Base-by-base conservation (phyloP, 2,329 filamentous ascomycete species). In the Sclerotinia nivalis region DNA sequence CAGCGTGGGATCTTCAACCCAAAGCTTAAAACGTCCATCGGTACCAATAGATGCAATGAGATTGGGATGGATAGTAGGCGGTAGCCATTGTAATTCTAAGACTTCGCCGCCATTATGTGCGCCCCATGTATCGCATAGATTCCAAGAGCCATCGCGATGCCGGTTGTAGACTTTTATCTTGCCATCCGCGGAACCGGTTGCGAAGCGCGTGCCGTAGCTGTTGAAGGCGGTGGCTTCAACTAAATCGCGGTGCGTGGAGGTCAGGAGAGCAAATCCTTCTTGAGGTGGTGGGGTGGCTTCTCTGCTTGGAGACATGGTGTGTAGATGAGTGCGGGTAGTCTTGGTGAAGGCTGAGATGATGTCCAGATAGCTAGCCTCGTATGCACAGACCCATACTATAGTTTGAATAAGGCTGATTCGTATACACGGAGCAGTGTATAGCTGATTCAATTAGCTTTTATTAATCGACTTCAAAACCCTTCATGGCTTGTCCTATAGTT, bases 31-130 rank as follows among this genome's bases (percentile, higher is more conserved):
- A 79, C 90, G 90, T 77, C 95, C 93, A 76, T 97, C 95, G 77
- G 95, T 91, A 72, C 92, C 93, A 71, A 97, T 91, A 68, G 92
- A 97, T 69, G 91, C 94, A 75, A 98, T 84, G 76, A 97, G 88
- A 78, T 96, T 89, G 50, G 88, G 93, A 74, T 96, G 96, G 71
- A 96, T 89, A 73, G 92, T 95, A 0, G 93, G 92, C 0, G 93
- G 93, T 70, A 97, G 92, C 94, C 95, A 98, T 84, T 96, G 93
- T 68, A 97, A 92, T 85, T 97, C 93, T 71, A 93, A 85, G 72
- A 98, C 91, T 81, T 97, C 93, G 64, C 93, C 93, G 65, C 93
- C 93, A 78, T 93, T 91, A 79, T 98, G 95, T 25, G 93, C 95
- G 61, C 87, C 89, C 93, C 94, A 97, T 69, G 88, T 93, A 81